These are phyloP conservation scores for Backusella tarrabulga DNA, from an alignment of 192 early-diverging fungal species.

Conservation along the genomic window DNA sequence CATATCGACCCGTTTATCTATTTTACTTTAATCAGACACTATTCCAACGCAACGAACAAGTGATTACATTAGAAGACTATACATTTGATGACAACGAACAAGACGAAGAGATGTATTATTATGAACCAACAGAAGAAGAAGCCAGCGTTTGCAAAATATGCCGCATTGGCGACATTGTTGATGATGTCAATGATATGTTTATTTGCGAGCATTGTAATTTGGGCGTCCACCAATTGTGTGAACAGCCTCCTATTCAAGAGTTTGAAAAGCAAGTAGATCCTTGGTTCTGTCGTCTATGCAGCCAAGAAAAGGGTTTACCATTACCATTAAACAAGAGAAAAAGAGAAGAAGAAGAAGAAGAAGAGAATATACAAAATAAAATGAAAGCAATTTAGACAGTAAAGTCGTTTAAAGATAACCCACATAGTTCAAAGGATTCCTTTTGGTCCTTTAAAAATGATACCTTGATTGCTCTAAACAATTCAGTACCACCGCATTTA, in stretches of 20 bases:
- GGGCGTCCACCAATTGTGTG: slow-evolving; percentile 27
- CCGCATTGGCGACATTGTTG: slow-evolving; percentile 9
- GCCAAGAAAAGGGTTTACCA: background rate
- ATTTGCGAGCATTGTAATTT: slow-evolving; percentile 23
- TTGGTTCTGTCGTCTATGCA: slow-evolving; percentile 24
- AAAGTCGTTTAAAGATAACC: slow-evolving; percentile 7
- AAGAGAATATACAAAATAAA: slow-evolving; percentile 9
- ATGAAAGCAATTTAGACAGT: slow-evolving; percentile 1
- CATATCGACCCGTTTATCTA: slow-evolving; percentile 12
- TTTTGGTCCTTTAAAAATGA: background rate
- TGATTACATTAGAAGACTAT: slow-evolving; percentile 19
- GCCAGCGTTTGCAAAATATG: slow-evolving; percentile 15
- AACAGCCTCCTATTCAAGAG: slow-evolving; percentile 13
- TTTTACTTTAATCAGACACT: slow-evolving; percentile 7
- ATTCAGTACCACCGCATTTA: background rate
- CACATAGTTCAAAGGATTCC: slow-evolving; percentile 19
- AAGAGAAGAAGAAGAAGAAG: background rate
- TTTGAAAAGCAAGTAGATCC: slow-evolving; percentile 25
- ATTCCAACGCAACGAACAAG: background rate
- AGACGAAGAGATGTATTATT: background rate
- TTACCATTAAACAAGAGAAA: background rate
- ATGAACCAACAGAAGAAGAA: slow-evolving; percentile 4
- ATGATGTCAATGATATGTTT: slow-evolving; percentile 20
- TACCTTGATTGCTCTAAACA: slow-evolving; percentile 3
- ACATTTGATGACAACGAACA: slow-evolving; percentile 14